These are phyloP conservation scores for Colletotrichum sp. DNA, from an alignment of 2,329 filamentous ascomycete genomes.

Conservation along the genomic window DNA sequence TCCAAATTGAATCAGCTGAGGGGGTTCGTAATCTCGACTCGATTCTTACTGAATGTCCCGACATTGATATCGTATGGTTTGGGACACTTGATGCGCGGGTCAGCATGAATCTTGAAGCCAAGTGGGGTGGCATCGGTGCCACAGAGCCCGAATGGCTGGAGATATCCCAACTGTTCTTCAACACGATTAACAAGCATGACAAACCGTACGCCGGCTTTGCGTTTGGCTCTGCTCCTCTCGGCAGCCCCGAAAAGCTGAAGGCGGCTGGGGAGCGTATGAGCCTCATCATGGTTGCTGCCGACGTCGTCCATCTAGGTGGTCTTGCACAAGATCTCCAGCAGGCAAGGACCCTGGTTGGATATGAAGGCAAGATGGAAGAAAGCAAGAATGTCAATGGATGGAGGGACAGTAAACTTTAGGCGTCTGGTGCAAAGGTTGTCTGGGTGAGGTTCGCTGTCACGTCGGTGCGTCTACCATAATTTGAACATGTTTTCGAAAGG, in stretches of 20 bases:
- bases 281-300: conserved; percentile 25
- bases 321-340: conserved; percentile 25
- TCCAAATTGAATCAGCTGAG: conserved; percentile 49
- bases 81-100: conserved; percentile 49
- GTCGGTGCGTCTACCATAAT: neutral
- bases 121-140: conserved; percentile 28
- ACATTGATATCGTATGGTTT: conserved; percentile 54
- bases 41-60: conserved; percentile 48
- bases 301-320: conserved; percentile 25
- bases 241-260: conserved; percentile 26
- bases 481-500: neutral
- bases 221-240: conserved; percentile 27
- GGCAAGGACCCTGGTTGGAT: neutral
- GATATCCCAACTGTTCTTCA: conserved; percentile 39
- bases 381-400: neutral
- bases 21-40: conserved; percentile 51
- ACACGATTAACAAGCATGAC: conserved; percentile 48
- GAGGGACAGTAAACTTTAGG: neutral
- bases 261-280: conserved; percentile 29
- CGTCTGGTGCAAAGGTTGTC: neutral
- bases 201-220: conserved; percentile 43
- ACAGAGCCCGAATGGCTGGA: conserved; percentile 46
- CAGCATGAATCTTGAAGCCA: conserved; percentile 45
- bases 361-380: neutral
- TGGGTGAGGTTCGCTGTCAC: neutral